A percentile compares a stretch with the other conserved stretches of the same genome.
Conservation (phyloP, 164 flowering plant species). For the Magnolia officinalis region DNA sequence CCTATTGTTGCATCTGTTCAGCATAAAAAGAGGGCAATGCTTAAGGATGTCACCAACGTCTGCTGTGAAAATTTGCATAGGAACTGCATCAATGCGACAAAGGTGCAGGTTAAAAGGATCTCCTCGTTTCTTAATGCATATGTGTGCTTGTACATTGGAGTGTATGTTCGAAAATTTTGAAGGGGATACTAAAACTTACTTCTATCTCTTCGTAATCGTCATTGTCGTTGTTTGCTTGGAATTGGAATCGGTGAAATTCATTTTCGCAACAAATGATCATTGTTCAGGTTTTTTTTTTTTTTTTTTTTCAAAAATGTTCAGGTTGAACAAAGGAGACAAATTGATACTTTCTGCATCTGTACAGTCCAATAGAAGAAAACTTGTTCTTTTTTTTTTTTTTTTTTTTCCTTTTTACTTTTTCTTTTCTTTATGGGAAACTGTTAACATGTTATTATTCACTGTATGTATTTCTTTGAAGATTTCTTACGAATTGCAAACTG, state of each 20-base stretch:
- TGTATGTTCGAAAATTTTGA: too few relatives aligned
- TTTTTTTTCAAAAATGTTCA: too few relatives aligned
- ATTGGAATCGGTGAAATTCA: too few relatives aligned
- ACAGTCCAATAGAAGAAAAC: not conserved
- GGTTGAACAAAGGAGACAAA: not conserved
- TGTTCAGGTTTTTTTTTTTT: too few relatives aligned
- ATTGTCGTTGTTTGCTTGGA: too few relatives aligned
- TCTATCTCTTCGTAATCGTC: not conserved
- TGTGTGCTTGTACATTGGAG: not conserved
- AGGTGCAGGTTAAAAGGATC: slow-evolving; percentile 39
- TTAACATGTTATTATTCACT: not conserved
- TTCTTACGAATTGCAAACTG: not conserved
- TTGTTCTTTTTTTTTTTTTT: not conserved
- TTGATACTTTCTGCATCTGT: not conserved
- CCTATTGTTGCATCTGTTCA: slow-evolving; percentile 23
- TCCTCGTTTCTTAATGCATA: not conserved
- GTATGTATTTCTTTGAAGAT: not conserved
- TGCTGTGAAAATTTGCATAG: slow-evolving; percentile 37
- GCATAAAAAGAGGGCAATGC: slow-evolving; percentile 65
- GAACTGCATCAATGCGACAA: slow-evolving; percentile 46
- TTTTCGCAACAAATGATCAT: not conserved
- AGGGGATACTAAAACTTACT: too few relatives aligned
- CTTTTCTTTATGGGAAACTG: not conserved
- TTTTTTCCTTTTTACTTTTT: too few relatives aligned
- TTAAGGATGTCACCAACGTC: slow-evolving; percentile 69